These are phyloP conservation scores for Sherardia arvensis DNA, from an alignment of 257 asterid species.

Conservation along the genomic window DNA sequence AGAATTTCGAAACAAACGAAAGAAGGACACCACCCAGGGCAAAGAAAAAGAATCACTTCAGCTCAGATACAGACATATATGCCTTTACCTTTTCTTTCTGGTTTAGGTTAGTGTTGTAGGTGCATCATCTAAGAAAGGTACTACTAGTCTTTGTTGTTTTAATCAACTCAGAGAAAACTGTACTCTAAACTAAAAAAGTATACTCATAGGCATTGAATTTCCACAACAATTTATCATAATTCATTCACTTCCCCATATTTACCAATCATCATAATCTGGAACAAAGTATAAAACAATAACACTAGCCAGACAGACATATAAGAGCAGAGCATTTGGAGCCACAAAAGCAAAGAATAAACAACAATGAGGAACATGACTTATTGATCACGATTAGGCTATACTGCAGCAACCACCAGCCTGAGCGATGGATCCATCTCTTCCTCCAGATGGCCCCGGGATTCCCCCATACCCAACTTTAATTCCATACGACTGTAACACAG, in stretches of 20 bases:
- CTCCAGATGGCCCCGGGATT: conserved; percentile 66
- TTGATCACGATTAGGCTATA: conserved; percentile 17
- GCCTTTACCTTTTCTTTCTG: too few relatives aligned
- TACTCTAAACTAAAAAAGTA: not conserved
- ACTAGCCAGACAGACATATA: not conserved
- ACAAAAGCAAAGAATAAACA: not conserved
- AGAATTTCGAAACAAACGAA: too few relatives aligned
- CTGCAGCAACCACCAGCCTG: conserved; percentile 93
- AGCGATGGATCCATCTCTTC: conserved; percentile 59
- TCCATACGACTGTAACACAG: conserved; percentile 62
- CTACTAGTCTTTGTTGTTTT: too few relatives aligned
- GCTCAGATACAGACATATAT: too few relatives aligned
- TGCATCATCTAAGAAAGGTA: too few relatives aligned
- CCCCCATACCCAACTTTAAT: conserved; percentile 89
- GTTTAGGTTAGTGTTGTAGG: too few relatives aligned
- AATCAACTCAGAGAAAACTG: too few relatives aligned
- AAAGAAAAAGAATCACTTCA: too few relatives aligned
- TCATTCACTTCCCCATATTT: not conserved
- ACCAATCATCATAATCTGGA: not conserved
- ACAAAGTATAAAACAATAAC: not conserved
- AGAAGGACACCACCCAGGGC: too few relatives aligned
- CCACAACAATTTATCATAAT: not conserved
- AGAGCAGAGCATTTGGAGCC: conserved; percentile 1
- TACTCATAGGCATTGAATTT: not conserved
- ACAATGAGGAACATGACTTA: not conserved